Evolutionary conservation across 2,329 filamentous ascomycete species (phyloP).

Genomic region (Penicillium psychrosexuale): DNA sequence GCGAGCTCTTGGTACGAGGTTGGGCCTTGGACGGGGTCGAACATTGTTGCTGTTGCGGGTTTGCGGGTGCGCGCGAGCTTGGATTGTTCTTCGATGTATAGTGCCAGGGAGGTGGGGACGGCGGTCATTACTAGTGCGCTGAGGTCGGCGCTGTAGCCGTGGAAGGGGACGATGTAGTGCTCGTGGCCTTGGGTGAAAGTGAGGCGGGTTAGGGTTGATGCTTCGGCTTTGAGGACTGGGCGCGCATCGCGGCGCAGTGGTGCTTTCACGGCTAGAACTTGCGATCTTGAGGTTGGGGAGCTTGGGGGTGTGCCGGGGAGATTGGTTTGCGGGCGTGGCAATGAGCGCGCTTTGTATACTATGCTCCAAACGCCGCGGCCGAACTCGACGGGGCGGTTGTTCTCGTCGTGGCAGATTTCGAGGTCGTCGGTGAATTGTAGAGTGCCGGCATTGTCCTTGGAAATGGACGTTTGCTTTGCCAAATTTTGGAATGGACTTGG

Average conservation of each 20-base stretch:
- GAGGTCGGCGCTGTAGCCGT: constrained; percentile 40
- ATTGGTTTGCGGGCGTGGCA: constrained; percentile 6
- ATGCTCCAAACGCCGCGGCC: constrained; percentile 49
- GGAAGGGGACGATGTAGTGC: constrained; percentile 44
- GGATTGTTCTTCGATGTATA: constrained; percentile 40
- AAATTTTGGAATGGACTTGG: constrained; percentile 6
- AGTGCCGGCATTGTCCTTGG: constrained; percentile 8
- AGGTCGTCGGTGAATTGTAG: constrained; percentile 35
- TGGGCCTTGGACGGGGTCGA: constrained; percentile 45
- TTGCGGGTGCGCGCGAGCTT: constrained; percentile 25
- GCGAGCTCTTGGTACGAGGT: constrained; percentile 42
- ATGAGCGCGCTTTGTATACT: constrained; percentile 44
- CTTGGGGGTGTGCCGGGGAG: constrained; percentile 32
- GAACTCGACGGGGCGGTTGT: constrained; percentile 37
- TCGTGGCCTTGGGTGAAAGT: constrained; percentile 32
- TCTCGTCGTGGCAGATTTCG: constrained; percentile 29
- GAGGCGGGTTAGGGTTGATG: constrained; percentile 41
- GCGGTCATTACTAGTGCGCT: constrained; percentile 46
- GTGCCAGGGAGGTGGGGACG: constrained; percentile 43
- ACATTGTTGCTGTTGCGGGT: constrained; percentile 44
- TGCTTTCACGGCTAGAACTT: constrained; percentile 46
- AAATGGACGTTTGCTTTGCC: background rate
- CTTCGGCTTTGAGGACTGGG: constrained; percentile 43
- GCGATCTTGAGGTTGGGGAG: constrained; percentile 33
- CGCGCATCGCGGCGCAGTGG: constrained; percentile 42